Base-by-base conservation (phyloP, 768 basidiomycete genomes). In the Hydnomerulius pinastri region DNA sequence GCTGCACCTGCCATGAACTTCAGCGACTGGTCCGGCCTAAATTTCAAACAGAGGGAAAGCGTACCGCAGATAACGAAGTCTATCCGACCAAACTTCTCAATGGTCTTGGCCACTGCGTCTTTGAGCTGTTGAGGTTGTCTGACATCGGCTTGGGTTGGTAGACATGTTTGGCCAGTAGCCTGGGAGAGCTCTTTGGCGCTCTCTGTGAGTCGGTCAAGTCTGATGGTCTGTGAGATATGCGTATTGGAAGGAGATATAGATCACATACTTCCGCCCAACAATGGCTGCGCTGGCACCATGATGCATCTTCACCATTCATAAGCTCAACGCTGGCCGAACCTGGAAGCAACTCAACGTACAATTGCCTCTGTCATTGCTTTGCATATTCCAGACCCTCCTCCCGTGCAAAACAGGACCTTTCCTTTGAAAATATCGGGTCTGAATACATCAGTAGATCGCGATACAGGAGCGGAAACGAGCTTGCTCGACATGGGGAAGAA, bases 41-140 rank as follows among this genome's bases (percentile, higher is more conserved):
- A 24, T 28, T 30, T 9, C 35, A 32, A 17, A 39, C 35, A 12
- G 42, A 21, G 24, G 41, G 21, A 1, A 2, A 3, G 71, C 77
- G 50, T 67, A 90, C 93, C 93, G 64, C 92, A 93, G 48, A 98
- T 90, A 43, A 98, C 95, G 65, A 91, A 96, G 71, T 99, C 95
- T 51, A 99, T 92, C 55, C 77, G 77, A 1, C 95, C 94, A 63
- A 89, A 94, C 57, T 75, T 77, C 53, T 84, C 80, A 15, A 94
- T 79, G 1, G 90, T 81, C 63, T 82, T 78, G 23, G 81, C 69
- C 17, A 91, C 95, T 6, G 96, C 96, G 6, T 77, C 80, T 51
- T 80, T 76, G 32, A 99, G 71, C 12, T 85, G 75, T 42, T 82
- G 76, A 2, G 90, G 85, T 32, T 89, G 74, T 40, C 95, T 77